Base-by-base conservation (phyloP, 257 asterid genomes). In the Capsicum chinense region DNA sequence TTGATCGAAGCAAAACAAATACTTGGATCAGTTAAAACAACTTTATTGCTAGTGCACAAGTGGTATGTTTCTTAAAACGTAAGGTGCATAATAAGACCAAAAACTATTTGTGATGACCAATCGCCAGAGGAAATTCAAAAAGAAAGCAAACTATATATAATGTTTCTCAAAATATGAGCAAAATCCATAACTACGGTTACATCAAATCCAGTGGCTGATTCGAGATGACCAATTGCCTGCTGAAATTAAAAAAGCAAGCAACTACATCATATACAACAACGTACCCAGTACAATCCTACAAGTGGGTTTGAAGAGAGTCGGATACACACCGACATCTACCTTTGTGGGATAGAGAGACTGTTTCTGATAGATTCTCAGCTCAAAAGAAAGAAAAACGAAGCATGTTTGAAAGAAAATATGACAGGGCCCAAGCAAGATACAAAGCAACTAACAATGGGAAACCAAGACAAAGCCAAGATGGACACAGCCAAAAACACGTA, bases 1-100 rank as follows among this genome's bases (percentile, higher is more conserved):
- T 63, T 21, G 81, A 37, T 66, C 13, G 73, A 14, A 66, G 73
- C n/a, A 56, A 56, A 68, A 37, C 76, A 68, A 64, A 37, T 33
- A 64, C 73, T 67, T 67, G 14, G 12, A 11, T 0, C n/a, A 35
- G 35, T 35, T 6, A 15, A 15, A 56, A 15, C 62, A 56, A 56
- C 62, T 67, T 35, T 67, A 67, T 35, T 2, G 12, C 74, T 35
- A 35, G 50, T 35, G 50, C 2, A 13, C 0, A 16, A 67, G 50
- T 35, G 21, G 19, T 14, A 33, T 33, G 73, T 33, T 66, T 33
- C 47, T 6, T 7, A 17, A 17, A 6, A 59, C 17, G 64, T 6
- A n/a, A 7, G 3, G 10, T 59, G 9, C 5, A 58, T 7, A 16
- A 17, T 26, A 58, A 7, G 19, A 58, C 26, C 64, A 68, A 5